Conservation (phyloP, 768 basidiomycete genomes). For the Russula emetica region DNA sequence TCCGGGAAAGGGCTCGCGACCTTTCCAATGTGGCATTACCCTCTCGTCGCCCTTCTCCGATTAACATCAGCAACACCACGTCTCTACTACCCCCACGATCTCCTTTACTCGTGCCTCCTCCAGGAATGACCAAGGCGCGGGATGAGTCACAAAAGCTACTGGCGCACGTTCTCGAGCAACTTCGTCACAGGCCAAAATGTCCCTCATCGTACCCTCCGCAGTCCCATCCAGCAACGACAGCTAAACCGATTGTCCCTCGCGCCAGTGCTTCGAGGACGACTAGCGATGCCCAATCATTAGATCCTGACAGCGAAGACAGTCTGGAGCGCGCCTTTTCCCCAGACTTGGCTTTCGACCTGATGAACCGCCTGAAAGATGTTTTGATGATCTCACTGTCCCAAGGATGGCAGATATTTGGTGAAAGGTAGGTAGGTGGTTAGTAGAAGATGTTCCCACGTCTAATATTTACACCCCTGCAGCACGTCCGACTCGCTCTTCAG, state of each 20-base stretch:
- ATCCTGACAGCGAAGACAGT: constrained; percentile 46
- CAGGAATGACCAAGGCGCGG: constrained; percentile 40
- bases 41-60: constrained; percentile 33
- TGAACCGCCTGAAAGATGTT: constrained; percentile 57
- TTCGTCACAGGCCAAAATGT: constrained; percentile 54
- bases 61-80: constrained; percentile 30
- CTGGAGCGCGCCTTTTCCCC: constrained; percentile 48
- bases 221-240: not conserved
- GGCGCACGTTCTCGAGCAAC: constrained; percentile 56
- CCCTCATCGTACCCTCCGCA: constrained; percentile 32
- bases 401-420: constrained; percentile 22
- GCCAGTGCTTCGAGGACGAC: constrained; percentile 13
- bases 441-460: not conserved
- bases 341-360: constrained; percentile 59
- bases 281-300: not conserved
- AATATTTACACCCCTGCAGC: constrained; percentile 2
- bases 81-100: constrained; percentile 22
- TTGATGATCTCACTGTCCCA: constrained; percentile 36
- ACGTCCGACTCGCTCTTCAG: not conserved
- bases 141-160: constrained; percentile 69
- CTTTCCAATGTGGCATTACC: constrained; percentile 30
- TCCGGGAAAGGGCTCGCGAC: constrained; percentile 30
- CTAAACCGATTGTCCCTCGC: constrained; percentile 1
- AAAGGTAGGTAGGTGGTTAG: constrained; percentile 12
- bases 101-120: constrained; percentile 28